These are phyloP conservation scores for Aspergillus flavus DNA, from an alignment of 2,329 filamentous ascomycete genomes.

Conservation along the genomic window DNA sequence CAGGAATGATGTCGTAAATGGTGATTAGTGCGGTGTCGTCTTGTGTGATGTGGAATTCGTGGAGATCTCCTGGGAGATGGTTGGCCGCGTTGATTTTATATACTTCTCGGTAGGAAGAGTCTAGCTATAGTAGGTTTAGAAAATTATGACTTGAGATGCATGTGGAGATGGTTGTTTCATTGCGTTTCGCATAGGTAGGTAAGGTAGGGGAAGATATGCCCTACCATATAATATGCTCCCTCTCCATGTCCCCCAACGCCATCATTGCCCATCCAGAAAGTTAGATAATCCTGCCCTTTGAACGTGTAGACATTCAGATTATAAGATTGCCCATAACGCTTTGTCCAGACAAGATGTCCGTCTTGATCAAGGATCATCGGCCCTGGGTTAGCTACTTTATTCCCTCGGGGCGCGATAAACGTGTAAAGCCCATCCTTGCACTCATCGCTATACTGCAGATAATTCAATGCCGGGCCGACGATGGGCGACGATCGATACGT, in stretches of 20 bases:
- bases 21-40: conserved; percentile 48
- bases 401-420: conserved; percentile 45
- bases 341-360: conserved; percentile 52
- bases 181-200: not conserved
- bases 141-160: not conserved
- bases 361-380: conserved; percentile 50
- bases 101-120: conserved; percentile 37
- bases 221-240: conserved; percentile 51
- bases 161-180: not conserved
- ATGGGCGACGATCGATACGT: conserved; percentile 27
- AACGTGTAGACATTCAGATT: conserved; percentile 51
- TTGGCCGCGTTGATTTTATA: conserved; percentile 43
- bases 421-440: conserved; percentile 46
- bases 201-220: not conserved
- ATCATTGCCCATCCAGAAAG: conserved; percentile 54
- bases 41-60: conserved; percentile 49
- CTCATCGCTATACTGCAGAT: conserved; percentile 22
- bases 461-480: conserved; percentile 30
- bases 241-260: conserved; percentile 50
- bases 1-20: conserved; percentile 41
- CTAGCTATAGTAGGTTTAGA: conserved; percentile 23
- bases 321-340: conserved; percentile 43
- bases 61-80: conserved; percentile 41
- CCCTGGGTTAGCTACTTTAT: conserved; percentile 35
- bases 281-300: conserved; percentile 48